Conservation (phyloP, 2,329 filamentous ascomycete species). For the Fusarium buharicum region DNA sequence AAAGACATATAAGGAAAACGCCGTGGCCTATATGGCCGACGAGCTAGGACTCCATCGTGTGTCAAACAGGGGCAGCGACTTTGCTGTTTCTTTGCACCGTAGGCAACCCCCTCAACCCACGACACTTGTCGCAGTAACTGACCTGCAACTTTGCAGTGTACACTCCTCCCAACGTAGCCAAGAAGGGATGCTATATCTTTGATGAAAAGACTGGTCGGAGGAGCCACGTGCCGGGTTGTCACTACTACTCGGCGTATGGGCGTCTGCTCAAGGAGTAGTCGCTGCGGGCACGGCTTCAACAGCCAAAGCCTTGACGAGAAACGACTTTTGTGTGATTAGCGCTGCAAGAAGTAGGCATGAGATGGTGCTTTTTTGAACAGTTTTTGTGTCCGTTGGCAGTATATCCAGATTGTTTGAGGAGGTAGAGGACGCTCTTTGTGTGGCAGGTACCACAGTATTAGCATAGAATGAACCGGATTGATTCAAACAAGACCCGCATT, state of each 20-base stretch:
- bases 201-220: conserved; percentile 78
- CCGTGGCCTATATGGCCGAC: conserved; percentile 92
- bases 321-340: conserved; percentile 38
- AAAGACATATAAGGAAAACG: conserved; percentile 73
- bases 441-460: conserved; percentile 25
- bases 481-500: conserved; percentile 33
- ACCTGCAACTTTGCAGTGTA: conserved; percentile 66
- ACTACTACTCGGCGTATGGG: conserved; percentile 75
- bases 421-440: conserved; percentile 8
- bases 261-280: conserved; percentile 55
- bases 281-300: conserved; percentile 4
- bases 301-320: conserved; percentile 31
- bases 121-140: conserved; percentile 49
- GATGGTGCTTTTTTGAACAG: conserved; percentile 11
- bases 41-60: conserved; percentile 87
- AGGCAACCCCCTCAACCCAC: conserved; percentile 47
- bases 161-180: conserved; percentile 88
- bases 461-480: conserved; percentile 33
- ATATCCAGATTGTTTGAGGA: conserved; percentile 12
- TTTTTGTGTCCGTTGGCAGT: conserved; percentile 12
- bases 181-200: conserved; percentile 83
- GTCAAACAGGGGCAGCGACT: conserved; percentile 77
- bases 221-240: conserved; percentile 75
- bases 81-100: conserved; percentile 86
- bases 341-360: conserved; percentile 14